Conservation (phyloP, 108 stramenopile genomes). For the Hondaea fermentalgiana region DNA sequence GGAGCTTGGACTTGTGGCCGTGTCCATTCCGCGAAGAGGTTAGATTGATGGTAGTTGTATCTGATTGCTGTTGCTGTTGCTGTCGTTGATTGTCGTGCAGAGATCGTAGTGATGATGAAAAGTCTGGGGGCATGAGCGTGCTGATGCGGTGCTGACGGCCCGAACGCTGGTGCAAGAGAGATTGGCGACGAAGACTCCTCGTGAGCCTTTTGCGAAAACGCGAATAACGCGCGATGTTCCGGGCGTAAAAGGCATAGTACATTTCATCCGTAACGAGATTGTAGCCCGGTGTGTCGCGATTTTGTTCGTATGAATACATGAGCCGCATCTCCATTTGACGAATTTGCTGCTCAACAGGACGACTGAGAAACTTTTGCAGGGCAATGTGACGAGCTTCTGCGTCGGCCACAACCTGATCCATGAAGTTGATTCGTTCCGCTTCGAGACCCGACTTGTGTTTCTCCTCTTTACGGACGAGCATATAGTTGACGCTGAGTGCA, state of each 20-base stretch:
- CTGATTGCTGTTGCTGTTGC: too few relatives aligned
- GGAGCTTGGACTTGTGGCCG: too few relatives aligned
- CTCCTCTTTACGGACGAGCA: background rate
- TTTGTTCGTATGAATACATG: background rate
- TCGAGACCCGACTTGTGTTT: background rate
- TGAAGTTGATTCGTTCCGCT: background rate
- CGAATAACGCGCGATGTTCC: background rate
- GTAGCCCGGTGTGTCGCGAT: background rate
- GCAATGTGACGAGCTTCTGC: background rate
- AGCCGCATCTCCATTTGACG: background rate
- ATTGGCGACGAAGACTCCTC: background rate
- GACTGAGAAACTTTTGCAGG: background rate
- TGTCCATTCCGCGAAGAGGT: too few relatives aligned
- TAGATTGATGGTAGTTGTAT: too few relatives aligned
- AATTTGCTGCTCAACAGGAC: background rate
- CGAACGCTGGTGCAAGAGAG: background rate
- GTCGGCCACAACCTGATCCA: background rate
- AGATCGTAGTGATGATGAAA: too few relatives aligned
- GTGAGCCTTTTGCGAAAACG: background rate
- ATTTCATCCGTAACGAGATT: background rate
- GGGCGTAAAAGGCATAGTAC: background rate
- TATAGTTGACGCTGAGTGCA: slow-evolving; percentile 44
- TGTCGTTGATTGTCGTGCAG: too few relatives aligned
- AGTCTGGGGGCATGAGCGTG: too few relatives aligned
- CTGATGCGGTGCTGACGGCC: background rate